Evolutionary conservation across 208 protist species (phyloP).

Genomic region (Phytomonas serpens): DNA sequence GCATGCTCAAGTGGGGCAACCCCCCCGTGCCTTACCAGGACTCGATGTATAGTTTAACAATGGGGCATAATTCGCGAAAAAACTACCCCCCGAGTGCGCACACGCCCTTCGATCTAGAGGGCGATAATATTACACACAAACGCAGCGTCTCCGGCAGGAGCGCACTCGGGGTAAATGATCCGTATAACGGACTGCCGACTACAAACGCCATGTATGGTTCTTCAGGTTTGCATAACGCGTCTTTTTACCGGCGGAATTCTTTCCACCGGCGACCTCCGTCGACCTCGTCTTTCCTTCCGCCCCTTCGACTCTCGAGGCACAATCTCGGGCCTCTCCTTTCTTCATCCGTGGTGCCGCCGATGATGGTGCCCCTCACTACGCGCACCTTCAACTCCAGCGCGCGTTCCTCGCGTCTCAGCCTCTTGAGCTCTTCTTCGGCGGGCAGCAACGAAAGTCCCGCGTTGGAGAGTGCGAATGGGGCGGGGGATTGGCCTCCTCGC

Average conservation of each 20-base stretch:
- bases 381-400: not conserved
- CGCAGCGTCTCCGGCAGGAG: not conserved
- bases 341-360: not conserved
- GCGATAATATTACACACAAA: not conserved
- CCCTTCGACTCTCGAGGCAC: not conserved
- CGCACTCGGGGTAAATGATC: not conserved
- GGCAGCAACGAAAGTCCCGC: not conserved
- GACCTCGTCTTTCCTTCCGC: not conserved
- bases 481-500: not conserved
- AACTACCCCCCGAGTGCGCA: not conserved
- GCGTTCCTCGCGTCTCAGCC: not conserved
- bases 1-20: conserved; percentile 21
- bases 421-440: not conserved
- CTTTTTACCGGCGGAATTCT: not conserved
- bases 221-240: not conserved
- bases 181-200: not conserved
- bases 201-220: not conserved
- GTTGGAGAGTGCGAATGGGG: not conserved
- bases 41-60: not conserved
- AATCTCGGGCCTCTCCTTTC: not conserved
- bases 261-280: not conserved
- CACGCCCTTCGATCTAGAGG: not conserved
- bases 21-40: not conserved
- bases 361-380: not conserved
- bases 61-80: not conserved